phyloP scores from a whole-genome alignment of 306 rosid species.

The Notholithocarpus densiflorus region DNA sequence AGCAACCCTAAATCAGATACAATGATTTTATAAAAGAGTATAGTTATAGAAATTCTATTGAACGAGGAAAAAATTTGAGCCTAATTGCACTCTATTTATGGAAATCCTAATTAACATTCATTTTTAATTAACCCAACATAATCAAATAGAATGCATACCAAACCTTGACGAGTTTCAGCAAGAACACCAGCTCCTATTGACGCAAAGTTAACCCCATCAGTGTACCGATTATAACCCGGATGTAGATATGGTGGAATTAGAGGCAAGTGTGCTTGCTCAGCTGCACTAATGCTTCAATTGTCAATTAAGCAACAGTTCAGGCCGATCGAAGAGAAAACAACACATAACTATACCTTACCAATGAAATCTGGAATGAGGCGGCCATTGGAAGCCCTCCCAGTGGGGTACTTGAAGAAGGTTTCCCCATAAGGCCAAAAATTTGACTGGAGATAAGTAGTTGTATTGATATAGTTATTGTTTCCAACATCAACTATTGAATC shows the following conservation, averaged over 20 bases:
- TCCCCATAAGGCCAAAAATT: neutral
- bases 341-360: slow-evolving; percentile 20
- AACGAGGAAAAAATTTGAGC: no score
- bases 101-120: no score
- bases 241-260: neutral
- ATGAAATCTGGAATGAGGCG: slow-evolving; percentile 34
- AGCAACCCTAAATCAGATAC: no score
- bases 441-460: neutral
- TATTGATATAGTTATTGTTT: neutral
- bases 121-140: neutral
- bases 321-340: neutral
- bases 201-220: slow-evolving; percentile 37
- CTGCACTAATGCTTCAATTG: neutral
- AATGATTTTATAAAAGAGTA: no score
- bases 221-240: slow-evolving; percentile 9
- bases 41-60: no score
- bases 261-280: neutral
- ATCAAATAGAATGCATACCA: neutral
- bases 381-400: neutral
- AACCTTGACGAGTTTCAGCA: neutral
- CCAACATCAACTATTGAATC: slow-evolving; percentile 45
- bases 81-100: no score
- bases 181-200: slow-evolving; percentile 28
- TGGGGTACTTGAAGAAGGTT: neutral
- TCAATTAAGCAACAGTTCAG: neutral